Percentiles rank a stretch among this genome's conserved stretches.
These are phyloP conservation scores for Stephanodiscus minutulus DNA, from an alignment of 108 stramenopile species.

Conservation along the genomic window DNA sequence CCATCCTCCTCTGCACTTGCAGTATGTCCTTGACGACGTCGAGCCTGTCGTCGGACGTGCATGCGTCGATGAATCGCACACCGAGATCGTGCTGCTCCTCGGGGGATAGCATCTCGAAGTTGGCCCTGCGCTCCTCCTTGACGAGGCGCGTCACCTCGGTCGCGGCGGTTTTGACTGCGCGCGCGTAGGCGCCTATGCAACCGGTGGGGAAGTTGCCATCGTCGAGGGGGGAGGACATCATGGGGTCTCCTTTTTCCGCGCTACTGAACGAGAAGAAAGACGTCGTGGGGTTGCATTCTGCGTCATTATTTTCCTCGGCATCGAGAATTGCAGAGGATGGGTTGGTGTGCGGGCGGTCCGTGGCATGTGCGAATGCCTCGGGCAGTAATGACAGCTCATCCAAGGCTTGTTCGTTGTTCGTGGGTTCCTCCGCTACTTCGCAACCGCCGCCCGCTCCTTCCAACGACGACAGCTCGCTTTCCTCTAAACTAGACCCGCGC, in stretches of 20 bases:
- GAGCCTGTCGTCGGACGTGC: conserved; percentile 65
- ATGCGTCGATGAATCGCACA: conserved; percentile 67
- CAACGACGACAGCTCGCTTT: background rate
- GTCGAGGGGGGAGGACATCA: conserved; percentile 17
- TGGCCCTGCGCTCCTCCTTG: conserved; percentile 48
- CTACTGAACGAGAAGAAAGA: conserved; percentile 21
- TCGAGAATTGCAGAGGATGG: conserved; percentile 7
- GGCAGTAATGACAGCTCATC: background rate
- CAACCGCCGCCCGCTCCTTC: background rate
- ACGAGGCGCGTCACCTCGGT: conserved; percentile 42
- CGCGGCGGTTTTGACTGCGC: conserved; percentile 55
- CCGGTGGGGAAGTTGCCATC: conserved; percentile 56
- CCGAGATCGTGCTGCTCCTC: conserved; percentile 56
- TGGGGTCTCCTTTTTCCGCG: conserved; percentile 5
- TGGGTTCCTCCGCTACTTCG: background rate
- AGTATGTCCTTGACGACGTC: conserved; percentile 63
- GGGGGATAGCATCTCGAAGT: conserved; percentile 48
- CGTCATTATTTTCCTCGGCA: background rate
- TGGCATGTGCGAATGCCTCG: conserved; percentile 22
- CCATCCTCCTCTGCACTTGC: conserved; percentile 50
- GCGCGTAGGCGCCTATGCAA: conserved; percentile 76
- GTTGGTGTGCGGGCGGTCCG: conserved; percentile 59
- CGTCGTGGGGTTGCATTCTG: background rate
- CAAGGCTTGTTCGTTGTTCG: conserved; percentile 3
- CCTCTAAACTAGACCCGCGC: background rate